Evolutionary conservation across 331 rosid species (phyloP), one percentile per base, ranked within the genome.

Genomic region (Malus hybrid): DNA sequence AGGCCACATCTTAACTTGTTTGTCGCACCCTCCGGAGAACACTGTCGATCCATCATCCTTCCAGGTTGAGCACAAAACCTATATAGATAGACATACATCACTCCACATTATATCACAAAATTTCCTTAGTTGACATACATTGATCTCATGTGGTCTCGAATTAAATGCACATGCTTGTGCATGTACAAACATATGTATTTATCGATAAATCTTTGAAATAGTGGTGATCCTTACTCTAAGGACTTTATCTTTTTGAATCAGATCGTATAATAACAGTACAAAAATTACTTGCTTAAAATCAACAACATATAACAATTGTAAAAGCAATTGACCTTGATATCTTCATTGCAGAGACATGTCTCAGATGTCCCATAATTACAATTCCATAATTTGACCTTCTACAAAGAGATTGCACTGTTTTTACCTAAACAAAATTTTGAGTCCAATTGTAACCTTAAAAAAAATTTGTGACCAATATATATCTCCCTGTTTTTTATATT

Each of bases 21-120:
- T 94, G 67, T 93, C 97, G 34, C 97, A 93, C 19, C 98, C 97
- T 72, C 96, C 98, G 36, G 97, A 91, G 81, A 91, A 93, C 57
- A 90, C 95, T 5, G 98, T 88, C 0, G 93, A 87, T 67, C 97
- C 98, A 82, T 94, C 98, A 46, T 93, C 98, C 82, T 93, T 93
- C 98, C 97, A 88, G 19, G 97, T 33, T 0, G 96, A 91, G 88
- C 97, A 93, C 82, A 93, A 82, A 81, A 90, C 98, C 97, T 93
- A 72, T 9, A 36, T 12, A 10, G 24, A 22, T 60, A 55, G 28
- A 29, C 16, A 48, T n/a, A 9, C 22, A 33, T 33, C 7, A 13
- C 3, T n/a, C 27, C 12, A 39, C 6, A 11, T 54, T 66, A 31
- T 27, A 42, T 36, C 9, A 27, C 27, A 33, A 4, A 57, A 11